Conservation (phyloP, 2,329 filamentous ascomycete species). For the Polytolypa hystricis region DNA sequence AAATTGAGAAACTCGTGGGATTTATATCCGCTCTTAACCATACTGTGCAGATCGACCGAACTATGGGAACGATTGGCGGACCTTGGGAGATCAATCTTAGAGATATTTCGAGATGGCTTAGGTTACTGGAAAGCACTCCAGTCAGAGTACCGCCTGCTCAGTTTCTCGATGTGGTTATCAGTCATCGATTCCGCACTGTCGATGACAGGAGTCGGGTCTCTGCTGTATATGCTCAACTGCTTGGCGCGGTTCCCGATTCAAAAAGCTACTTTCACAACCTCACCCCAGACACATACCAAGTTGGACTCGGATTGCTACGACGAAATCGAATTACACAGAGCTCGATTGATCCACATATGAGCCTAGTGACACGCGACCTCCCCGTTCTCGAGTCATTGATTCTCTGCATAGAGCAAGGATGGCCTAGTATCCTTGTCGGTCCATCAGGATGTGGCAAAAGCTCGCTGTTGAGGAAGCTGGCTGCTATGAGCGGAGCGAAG, state of each 20-base stretch:
- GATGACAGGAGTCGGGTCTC: constrained; percentile 57
- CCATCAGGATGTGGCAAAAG: constrained; percentile 81
- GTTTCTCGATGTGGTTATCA: constrained; percentile 71
- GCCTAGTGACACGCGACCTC: constrained; percentile 37
- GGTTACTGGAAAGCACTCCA: constrained; percentile 52
- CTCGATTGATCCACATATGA: constrained; percentile 22
- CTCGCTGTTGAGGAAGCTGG: constrained; percentile 64
- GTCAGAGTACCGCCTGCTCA: constrained; percentile 55
- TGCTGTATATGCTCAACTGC: constrained; percentile 55
- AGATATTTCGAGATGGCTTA: constrained; percentile 80
- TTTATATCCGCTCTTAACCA: constrained; percentile 75
- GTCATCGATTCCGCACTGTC: constrained; percentile 71
- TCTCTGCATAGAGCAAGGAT: constrained; percentile 72
- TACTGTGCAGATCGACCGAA: constrained; percentile 48
- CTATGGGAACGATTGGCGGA: constrained; percentile 49
- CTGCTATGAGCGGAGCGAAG: constrained; percentile 63
- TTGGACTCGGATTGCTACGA: constrained; percentile 62
- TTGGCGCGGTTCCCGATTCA: constrained; percentile 40
- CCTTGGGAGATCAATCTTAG: constrained; percentile 96
- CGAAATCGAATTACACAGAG: constrained; percentile 42
- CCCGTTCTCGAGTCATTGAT: constrained; percentile 74
- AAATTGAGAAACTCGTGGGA: constrained; percentile 57
- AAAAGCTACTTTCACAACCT: constrained; percentile 62
- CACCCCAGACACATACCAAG: constrained; percentile 55
- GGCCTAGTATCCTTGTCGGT: constrained; percentile 83